Evolutionary conservation across 176 grass and related monocot species (phyloP), one percentile per base, ranked within the genome.

Genomic region (Luzula sylvatica): DNA sequence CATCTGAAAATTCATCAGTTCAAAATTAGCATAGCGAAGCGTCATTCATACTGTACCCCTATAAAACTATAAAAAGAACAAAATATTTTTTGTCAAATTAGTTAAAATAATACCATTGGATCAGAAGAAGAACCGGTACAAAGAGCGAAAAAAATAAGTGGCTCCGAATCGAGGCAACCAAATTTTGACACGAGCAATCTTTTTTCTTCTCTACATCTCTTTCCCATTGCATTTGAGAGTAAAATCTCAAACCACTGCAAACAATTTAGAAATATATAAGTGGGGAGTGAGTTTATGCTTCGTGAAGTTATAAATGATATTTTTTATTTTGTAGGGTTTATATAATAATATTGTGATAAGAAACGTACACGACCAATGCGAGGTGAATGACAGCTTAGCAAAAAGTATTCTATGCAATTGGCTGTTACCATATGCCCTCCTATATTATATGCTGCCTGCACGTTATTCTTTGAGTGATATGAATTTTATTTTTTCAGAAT

Each of bases 91-190:
- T 43, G 56, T n/a, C 21, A 22, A n/a, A n/a, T n/a, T n/a, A n/a
- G 30, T 35, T 35, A 1, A 35, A 35, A 59, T 19, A 17, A 4
- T 79, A 98, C 92, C 85, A 65, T 80, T 50, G 92, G 92, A 30
- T 98, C 92, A 15, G 85, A 98, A 46, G 75, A 86, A 60, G 92
- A 80, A 49, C 85, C 92, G 2, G 81, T 90, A 66, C 85, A 98
- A 20, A 98, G 59, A 9, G 78, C 72, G 20, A 98, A 98, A 28
- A 98, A 65, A 71, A 69, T 77, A 48, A 80, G 78, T 12, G 81
- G 81, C 47, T 98, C 68, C 65, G 74, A 86, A 18, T 75, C 73
- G 7, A 40, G 46, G 18, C 88, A 40, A 52, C 92, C 77, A 16
- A 82, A 75, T 18, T 86, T 89, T 58, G 83, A 83, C 66, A 69